Evolutionary conservation across 2,329 filamentous ascomycete species (phyloP).

Genomic region (Sclerotinia nivalis): DNA sequence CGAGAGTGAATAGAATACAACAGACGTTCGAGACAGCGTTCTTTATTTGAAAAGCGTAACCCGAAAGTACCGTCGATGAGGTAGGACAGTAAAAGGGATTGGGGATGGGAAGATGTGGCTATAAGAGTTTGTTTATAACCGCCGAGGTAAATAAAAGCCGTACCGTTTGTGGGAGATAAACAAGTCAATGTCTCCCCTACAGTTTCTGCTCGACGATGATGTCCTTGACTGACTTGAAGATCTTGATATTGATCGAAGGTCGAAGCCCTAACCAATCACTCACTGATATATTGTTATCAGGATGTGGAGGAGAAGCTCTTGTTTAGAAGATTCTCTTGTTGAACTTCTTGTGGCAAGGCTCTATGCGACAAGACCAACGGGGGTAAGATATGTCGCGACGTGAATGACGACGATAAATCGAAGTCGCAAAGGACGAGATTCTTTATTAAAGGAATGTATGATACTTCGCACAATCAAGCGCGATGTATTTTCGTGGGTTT

Average conservation of each 20-base stretch:
- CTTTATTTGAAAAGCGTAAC: slow-evolving; percentile 21
- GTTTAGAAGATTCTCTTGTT: neutral
- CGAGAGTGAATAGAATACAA: neutral
- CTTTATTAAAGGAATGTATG: slow-evolving; percentile 24
- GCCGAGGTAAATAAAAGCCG: slow-evolving; percentile 31
- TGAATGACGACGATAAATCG: neutral
- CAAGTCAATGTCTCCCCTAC: slow-evolving; percentile 97
- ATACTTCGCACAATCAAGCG: slow-evolving; percentile 16
- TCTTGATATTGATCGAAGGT: neutral
- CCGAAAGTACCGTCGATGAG: slow-evolving; percentile 24
- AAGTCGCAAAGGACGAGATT: neutral
- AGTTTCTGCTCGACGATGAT: slow-evolving; percentile 47
- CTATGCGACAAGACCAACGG: neutral
- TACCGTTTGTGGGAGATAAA: slow-evolving; percentile 86
- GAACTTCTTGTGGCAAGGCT: slow-evolving; percentile 7
- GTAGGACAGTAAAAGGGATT: slow-evolving; percentile 9
- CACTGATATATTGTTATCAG: slow-evolving; percentile 13
- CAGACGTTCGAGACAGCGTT: slow-evolving; percentile 24
- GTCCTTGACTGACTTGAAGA: slow-evolving; percentile 16
- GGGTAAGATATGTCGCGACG: slow-evolving; percentile 6
- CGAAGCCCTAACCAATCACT: neutral
- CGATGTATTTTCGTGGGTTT: neutral
- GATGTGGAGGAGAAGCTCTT: neutral
- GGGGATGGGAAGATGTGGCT: slow-evolving; percentile 18
- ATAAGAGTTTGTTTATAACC: slow-evolving; percentile 22